Evolutionary conservation across 192 early-diverging fungal species (phyloP).

Genomic region (Coemansia sp.): DNA sequence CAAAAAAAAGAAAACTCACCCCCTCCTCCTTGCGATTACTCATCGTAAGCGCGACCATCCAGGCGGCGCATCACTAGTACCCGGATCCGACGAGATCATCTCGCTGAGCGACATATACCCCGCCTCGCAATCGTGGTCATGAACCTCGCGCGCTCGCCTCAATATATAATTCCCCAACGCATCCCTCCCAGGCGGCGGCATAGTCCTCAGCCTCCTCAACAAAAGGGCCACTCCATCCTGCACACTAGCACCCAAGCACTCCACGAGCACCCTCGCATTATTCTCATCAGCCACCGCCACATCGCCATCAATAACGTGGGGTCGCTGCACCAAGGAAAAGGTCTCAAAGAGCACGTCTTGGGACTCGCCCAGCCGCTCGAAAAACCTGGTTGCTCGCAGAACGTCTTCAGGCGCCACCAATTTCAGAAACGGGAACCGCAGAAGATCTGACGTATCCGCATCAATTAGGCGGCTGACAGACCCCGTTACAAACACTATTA

Average conservation of each 20-base stretch:
- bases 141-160: neutral
- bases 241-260: conserved; percentile 43
- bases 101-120: conserved; percentile 42
- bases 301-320: conserved; percentile 45
- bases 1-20: no score
- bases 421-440: conserved; percentile 41
- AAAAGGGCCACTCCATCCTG: conserved; percentile 44
- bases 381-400: conserved; percentile 27
- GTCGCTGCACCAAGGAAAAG: conserved; percentile 38
- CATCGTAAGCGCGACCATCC: conserved; percentile 26
- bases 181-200: conserved; percentile 26
- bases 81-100: conserved; percentile 36
- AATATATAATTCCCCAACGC: conserved; percentile 24
- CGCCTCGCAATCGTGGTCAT: conserved; percentile 27
- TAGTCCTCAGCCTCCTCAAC: conserved; percentile 18
- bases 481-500: conserved; percentile 38
- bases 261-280: conserved; percentile 36
- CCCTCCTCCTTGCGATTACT: neutral
- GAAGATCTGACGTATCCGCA: conserved; percentile 35
- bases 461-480: conserved; percentile 38
- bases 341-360: conserved; percentile 38
- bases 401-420: conserved; percentile 48
- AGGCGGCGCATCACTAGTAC: conserved; percentile 26
- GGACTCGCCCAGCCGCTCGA: conserved; percentile 31
- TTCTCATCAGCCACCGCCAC: conserved; percentile 22